A percentile compares a stretch with the other conserved stretches of the same genome.
phyloP scores from a whole-genome alignment of 495 filamentous ascomycete genomes.

The Hypoxylon lenormandii region DNA sequence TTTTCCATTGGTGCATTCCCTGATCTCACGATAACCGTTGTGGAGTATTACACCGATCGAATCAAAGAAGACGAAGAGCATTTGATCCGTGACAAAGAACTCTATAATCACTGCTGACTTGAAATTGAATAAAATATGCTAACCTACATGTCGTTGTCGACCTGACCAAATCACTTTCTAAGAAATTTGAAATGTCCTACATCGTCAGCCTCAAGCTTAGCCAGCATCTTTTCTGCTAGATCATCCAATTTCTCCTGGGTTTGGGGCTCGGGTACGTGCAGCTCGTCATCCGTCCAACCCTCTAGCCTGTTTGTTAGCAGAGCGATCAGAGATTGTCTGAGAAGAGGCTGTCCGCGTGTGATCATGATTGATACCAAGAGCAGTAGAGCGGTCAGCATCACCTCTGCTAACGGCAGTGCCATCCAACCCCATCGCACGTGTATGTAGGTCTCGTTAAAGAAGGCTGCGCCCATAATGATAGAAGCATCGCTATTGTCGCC shows the following conservation, averaged over 20 bases:
- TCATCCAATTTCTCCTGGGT: constrained; percentile 28
- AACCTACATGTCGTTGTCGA: neutral
- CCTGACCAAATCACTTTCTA: neutral
- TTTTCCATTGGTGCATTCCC: constrained; percentile 3
- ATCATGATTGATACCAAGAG: constrained; percentile 16
- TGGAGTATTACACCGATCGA: neutral
- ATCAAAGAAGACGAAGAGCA: neutral
- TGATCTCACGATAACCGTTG: neutral
- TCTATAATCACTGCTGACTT: neutral
- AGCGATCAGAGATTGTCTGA: constrained; percentile 24
- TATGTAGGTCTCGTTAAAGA: constrained; percentile 34
- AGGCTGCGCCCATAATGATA: constrained; percentile 7
- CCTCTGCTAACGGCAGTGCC: constrained; percentile 26
- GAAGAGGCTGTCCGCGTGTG: constrained; percentile 27
- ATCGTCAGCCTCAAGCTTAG: constrained; percentile 65
- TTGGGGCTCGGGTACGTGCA: constrained; percentile 13
- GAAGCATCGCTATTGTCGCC: constrained; percentile 35
- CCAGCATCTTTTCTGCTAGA: constrained; percentile 19
- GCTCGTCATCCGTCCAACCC: constrained; percentile 33
- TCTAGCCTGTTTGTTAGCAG: constrained; percentile 20
- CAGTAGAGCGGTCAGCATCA: constrained; percentile 10
- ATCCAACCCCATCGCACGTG: constrained; percentile 32
- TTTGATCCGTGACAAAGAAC: neutral
- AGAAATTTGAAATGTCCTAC: neutral
- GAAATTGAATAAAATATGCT: neutral